Percentiles rank a stretch among this genome's conserved stretches.
Conservation (phyloP, 768 basidiomycete species). For the Xerocomellus intermedius region DNA sequence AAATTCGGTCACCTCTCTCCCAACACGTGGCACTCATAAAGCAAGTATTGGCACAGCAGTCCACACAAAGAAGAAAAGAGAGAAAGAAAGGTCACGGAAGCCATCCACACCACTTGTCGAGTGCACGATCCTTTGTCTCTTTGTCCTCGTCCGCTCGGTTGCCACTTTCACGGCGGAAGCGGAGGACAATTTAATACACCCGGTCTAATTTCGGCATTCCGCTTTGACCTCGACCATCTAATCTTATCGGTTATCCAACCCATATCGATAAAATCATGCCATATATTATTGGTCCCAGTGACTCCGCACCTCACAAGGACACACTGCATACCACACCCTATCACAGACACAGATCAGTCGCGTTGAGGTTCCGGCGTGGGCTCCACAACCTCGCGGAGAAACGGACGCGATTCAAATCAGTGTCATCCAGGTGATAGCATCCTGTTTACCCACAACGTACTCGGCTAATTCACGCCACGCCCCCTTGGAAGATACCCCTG, state of each 20-base stretch:
- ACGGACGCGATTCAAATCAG: constrained; percentile 15
- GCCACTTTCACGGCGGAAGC: background rate
- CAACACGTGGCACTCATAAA: constrained; percentile 30
- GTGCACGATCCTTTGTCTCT: background rate
- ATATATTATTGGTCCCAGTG: constrained; percentile 6
- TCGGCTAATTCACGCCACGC: constrained; percentile 28
- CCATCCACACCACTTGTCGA: background rate
- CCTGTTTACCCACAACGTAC: constrained; percentile 26
- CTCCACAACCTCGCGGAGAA: constrained; percentile 28
- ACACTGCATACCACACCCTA: constrained; percentile 8
- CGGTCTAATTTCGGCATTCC: constrained; percentile 11
- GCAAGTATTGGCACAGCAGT: background rate
- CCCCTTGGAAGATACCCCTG: constrained; percentile 13
- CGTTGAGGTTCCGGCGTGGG: constrained; percentile 31
- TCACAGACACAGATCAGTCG: constrained; percentile 23
- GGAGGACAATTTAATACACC: background rate
- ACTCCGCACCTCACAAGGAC: background rate
- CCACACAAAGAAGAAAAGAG: background rate
- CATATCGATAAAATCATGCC: constrained; percentile 20
- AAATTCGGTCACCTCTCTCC: constrained; percentile 24
- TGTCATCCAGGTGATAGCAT: constrained; percentile 1
- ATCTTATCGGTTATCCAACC: constrained; percentile 27
- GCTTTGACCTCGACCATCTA: constrained; percentile 22
- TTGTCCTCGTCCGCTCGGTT: background rate
- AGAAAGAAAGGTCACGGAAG: background rate